Evolutionary conservation across 2,329 filamentous ascomycete genomes (phyloP), one percentile per base, ranked within the genome.

Genomic region (Fusarium paranaense): DNA sequence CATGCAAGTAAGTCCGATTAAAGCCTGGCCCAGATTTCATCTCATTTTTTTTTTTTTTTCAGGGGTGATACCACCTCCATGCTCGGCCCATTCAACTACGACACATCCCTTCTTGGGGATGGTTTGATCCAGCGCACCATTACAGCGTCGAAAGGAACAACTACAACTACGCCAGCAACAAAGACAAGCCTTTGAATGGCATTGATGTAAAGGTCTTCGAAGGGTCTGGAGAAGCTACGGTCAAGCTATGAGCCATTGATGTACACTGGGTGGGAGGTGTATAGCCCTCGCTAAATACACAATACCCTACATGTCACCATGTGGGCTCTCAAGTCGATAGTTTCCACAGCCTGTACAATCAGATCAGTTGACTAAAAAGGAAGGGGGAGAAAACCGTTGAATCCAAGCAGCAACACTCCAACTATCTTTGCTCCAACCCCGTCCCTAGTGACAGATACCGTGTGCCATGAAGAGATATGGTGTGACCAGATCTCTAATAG

Each of bases 21-120:
- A 45, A 2, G n/a, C 3, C 40, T 22, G 20, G 11, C n/a, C 11
- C 40, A 8, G 6, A 45, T 22, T 14, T 3, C 11, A 45, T 45
- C 40, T 45, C 6, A 14, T 14, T 11, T 45, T 22, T 14, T 14
- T 11, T 45, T 22, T 14, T 3, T 45, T 14, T 45, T 11, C 11
- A 54, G 52, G n/a, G 52, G 7, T 7, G 16, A 11, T 6, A 33
- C 7, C 13, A 3, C 5, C 18, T 33, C 54, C 3, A 64, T 67
- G 45, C 56, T 70, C 16, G 27, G 22, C 1, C 56, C 22, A 20
- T 70, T 67, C 27, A 52, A 64, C 32, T 52, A 70, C n/a, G 64
- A 70, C 33, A 64, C 54, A 1, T 61, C 64, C 1, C 58, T 56
- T 1, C 30, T 70, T 20, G 64, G 42, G 37, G 60, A 67, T 16